Percentiles rank a stretch among this genome's conserved stretches.
phyloP scores from a whole-genome alignment of 306 rosid species.

The Prunus fruticosa region DNA sequence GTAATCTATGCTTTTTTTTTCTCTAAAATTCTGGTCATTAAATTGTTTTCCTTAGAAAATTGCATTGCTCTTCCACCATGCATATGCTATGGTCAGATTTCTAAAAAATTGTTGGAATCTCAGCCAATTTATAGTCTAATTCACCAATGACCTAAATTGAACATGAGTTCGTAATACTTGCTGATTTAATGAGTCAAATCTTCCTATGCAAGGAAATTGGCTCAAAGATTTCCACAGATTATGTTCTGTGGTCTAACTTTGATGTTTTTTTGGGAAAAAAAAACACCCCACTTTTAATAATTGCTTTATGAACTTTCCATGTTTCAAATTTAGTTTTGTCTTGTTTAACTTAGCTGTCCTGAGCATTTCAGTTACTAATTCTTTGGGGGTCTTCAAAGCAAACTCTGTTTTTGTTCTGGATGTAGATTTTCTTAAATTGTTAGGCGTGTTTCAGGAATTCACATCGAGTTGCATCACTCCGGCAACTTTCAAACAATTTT shows the following conservation, averaged over 20 bases:
- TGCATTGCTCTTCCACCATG: not conserved
- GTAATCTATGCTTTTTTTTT: not conserved
- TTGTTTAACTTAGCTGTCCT: slow-evolving; percentile 20
- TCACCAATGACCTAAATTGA: slow-evolving; percentile 4
- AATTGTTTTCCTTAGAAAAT: not conserved
- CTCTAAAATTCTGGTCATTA: not conserved
- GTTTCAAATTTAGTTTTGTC: slow-evolving; percentile 3
- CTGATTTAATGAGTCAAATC: not conserved
- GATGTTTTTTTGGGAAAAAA: not conserved
- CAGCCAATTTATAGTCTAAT: not conserved
- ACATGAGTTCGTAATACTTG: not conserved
- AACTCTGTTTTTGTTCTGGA: slow-evolving; percentile 4
- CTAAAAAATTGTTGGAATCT: not conserved
- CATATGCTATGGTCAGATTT: not conserved
- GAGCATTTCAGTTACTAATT: not conserved
- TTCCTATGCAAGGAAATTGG: not conserved
- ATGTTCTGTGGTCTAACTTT: not conserved
- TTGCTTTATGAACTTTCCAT: not conserved
- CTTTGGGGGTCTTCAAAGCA: not conserved
- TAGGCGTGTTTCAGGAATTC: slow-evolving; percentile 59
- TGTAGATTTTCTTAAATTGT: slow-evolving; percentile 25
- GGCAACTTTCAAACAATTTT: slow-evolving; percentile 87
- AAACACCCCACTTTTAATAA: not conserved
- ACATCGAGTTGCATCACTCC: slow-evolving; percentile 69
- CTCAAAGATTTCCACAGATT: not conserved